Conservation (phyloP, 2,329 filamentous ascomycete genomes). For the Aspergillus ibericus region DNA sequence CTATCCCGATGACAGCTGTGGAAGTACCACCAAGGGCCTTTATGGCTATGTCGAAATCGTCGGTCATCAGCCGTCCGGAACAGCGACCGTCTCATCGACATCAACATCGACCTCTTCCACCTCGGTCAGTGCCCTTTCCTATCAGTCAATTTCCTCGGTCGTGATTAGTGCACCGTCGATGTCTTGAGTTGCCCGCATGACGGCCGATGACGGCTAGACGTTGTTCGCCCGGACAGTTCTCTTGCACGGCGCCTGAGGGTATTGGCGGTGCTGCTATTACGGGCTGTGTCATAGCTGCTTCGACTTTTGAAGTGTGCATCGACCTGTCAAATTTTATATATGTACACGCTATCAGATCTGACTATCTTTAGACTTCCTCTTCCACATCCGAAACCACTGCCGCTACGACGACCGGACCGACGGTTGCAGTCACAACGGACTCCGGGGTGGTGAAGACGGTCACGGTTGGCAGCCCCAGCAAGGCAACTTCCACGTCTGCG, state of each 20-base stretch:
- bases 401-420: conserved; percentile 5
- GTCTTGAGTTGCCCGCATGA: neutral
- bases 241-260: neutral
- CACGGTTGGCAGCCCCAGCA: conserved; percentile 20
- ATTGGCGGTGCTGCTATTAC: neutral
- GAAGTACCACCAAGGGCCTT: conserved; percentile 38
- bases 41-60: conserved; percentile 46
- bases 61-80: conserved; percentile 35
- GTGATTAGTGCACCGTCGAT: neutral
- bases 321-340: neutral
- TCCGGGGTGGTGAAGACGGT: conserved; percentile 31
- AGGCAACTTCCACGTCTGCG: conserved; percentile 19
- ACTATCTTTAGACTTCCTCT: conserved; percentile 9
- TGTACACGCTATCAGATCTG: neutral
- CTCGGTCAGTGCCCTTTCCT: conserved; percentile 23
- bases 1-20: conserved; percentile 49
- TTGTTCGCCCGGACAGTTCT: neutral
- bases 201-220: neutral
- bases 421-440: conserved; percentile 24
- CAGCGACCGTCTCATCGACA: conserved; percentile 23
- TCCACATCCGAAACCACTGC: conserved; percentile 18
- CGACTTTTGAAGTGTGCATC: neutral
- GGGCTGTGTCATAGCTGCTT: neutral
- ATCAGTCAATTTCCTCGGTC: neutral
- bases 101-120: conserved; percentile 23